Conservation (phyloP, 116 monocot species). For the Trichopus zeylanicus region DNA sequence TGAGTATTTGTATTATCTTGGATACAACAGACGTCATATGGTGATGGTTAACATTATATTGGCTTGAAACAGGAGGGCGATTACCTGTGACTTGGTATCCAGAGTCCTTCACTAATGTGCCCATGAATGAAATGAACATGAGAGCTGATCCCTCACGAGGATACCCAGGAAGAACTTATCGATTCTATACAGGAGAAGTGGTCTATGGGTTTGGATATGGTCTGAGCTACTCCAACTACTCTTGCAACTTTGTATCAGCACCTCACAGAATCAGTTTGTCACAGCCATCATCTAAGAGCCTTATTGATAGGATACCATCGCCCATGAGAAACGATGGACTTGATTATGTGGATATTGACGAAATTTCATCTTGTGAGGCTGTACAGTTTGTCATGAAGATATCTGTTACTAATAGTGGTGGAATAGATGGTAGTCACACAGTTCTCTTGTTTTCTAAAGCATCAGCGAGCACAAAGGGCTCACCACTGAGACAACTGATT, state of each 20-base stretch:
- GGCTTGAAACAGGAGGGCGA: conserved; percentile 41
- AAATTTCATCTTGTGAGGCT: conserved; percentile 36
- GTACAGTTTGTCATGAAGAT: conserved; percentile 42
- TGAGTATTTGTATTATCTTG: not conserved
- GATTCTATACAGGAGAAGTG: conserved; percentile 72
- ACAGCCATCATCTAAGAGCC: conserved; percentile 5
- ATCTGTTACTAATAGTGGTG: conserved; percentile 37
- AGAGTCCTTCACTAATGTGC: conserved; percentile 72
- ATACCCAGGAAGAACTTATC: conserved; percentile 81
- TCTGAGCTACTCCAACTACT: conserved; percentile 63
- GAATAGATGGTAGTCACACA: conserved; percentile 57
- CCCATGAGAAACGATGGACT: conserved; percentile 9
- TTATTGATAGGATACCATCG: conserved; percentile 9
- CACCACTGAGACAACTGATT: conserved; percentile 59
- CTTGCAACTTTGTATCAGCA: conserved; percentile 38
- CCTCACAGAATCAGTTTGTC: conserved; percentile 35
- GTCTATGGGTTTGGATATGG: conserved; percentile 84
- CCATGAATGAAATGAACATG: conserved; percentile 95
- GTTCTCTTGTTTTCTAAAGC: conserved; percentile 48
- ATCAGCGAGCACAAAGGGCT: conserved; percentile 19
- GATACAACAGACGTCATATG: not conserved
- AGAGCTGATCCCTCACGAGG: conserved; percentile 62
- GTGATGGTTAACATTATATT: conserved; percentile 4
- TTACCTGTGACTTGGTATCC: conserved; percentile 94
- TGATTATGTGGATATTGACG: conserved; percentile 33